Base-by-base conservation (phyloP, 805 yeast genomes). In the Spathaspora gorwiae region DNA sequence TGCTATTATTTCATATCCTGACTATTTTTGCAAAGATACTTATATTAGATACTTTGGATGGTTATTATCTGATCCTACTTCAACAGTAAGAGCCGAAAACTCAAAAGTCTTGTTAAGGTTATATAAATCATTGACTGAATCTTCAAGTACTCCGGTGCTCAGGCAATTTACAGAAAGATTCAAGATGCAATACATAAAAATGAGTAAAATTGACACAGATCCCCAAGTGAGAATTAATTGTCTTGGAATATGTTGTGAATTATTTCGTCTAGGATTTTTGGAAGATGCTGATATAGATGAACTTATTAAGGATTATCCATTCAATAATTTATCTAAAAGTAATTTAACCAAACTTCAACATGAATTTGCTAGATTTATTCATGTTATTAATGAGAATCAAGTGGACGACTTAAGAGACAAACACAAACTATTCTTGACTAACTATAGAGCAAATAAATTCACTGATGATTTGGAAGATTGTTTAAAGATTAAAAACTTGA, bases 41-140 rank as follows among this genome's bases (percentile, higher is more conserved):
- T 87, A 81, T 55, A 70, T 89, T 50, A 76, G 90, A 50, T 87
- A 86, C 61, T 75, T 86, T 56, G 96, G 96, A 5, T 86, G 95
- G 95, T 69, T 87, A 31, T 66, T 90, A 36, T 81, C 90, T n/a
- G 97, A 90, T 57, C 69, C 79, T 2, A 74, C 78, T 12, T 62
- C 76, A 9, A 50, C 59, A 3, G 95, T 87, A 1, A 74, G 95
- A 52, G 59, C 72, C 7, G 89, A 86, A 53, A 90, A 81, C 1
- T 57, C 85, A 26, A 78, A 72, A 52, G 72, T 76, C 4, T 64
- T 90, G 37, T 59, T 69, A 10, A 80, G 68, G 54, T 62, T 81
- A 19, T 79, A 78, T 56, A 68, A 64, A 42, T 35, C 53, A 7
- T 45, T 41, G 29, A 45, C 49, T 14, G 47, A 47, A 13, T 43